phyloP scores from a whole-genome alignment of 768 basidiomycete genomes.

The Termitomyces eurrhizus region DNA sequence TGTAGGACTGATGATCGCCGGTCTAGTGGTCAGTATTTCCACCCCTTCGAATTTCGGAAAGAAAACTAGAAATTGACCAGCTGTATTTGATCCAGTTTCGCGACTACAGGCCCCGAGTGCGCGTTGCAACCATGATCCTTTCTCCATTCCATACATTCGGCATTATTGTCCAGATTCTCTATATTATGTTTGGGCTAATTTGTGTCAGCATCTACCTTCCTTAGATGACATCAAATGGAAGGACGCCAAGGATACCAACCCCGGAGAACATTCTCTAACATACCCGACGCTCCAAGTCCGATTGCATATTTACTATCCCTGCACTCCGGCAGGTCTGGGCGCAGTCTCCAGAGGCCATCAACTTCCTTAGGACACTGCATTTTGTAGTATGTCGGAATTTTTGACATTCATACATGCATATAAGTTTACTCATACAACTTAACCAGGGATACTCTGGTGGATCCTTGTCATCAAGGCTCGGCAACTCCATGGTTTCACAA shows the following conservation, averaged over 20 bases:
- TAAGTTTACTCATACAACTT: background rate
- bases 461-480: slow-evolving; percentile 26
- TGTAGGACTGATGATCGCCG: slow-evolving; percentile 26
- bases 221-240: slow-evolving; percentile 9
- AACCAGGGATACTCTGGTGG: slow-evolving; percentile 29
- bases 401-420: background rate
- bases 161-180: slow-evolving; percentile 20
- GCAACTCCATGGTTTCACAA: slow-evolving; percentile 19
- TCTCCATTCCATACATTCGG: slow-evolving; percentile 32
- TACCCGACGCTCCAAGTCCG: slow-evolving; percentile 17
- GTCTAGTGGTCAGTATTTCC: slow-evolving; percentile 22
- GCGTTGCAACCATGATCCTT: slow-evolving; percentile 22
- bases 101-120: slow-evolving; percentile 2
- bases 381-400: slow-evolving; percentile 23
- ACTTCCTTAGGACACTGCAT: slow-evolving; percentile 20
- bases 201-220: slow-evolving; percentile 25
- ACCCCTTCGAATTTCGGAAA: background rate
- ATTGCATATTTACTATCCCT: slow-evolving; percentile 23
- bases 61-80: slow-evolving; percentile 8
- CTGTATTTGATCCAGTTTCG: slow-evolving; percentile 20
- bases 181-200: slow-evolving; percentile 18
- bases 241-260: slow-evolving; percentile 28
- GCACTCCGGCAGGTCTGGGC: slow-evolving; percentile 27
- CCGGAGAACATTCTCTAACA: slow-evolving; percentile 29
- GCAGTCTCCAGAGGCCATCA: slow-evolving; percentile 18